Base-by-base conservation (phyloP, 2,329 filamentous ascomycete species). In the Penicillium hordei region DNA sequence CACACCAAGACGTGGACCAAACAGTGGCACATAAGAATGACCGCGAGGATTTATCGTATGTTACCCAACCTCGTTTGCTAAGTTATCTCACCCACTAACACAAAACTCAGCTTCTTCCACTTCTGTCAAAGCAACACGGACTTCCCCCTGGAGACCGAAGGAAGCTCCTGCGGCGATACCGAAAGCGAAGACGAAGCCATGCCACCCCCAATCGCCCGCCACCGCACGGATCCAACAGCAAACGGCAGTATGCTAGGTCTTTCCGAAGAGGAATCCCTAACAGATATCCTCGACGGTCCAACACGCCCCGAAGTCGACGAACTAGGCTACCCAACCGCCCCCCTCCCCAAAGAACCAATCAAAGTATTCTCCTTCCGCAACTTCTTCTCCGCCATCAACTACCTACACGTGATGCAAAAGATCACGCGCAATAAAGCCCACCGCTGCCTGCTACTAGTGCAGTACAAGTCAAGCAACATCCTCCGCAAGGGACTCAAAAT, bases 371-470 rank as follows among this genome's bases (percentile, higher is more conserved):
- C 91, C 13, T 91, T 91, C 76, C 90, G 94, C 67, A 96, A 96
- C 74, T 96, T 97, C 80, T 96, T 96, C 80, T 90, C 91, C 1
- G 86, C 90, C 44, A 97, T 97, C 79, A 97, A 96, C 77, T 93
- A 95, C 75, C 82, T 99, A 21, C 91, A 95, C 63, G 88, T 97
- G 59, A 90, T 99, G 85, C 94, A 99, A 71, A 99, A 99, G 77
- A 89, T 97, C 59, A 97, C 93, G 77, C 95, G 96, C 68, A 85
- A 90, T 76, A 97, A 97, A 77, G 91, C 93, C 1, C 94, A 99
- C 77, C 89, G 94, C 55, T 96, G 96, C 74, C 82, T 99, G 15
- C 83, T 97, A 49, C 86, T 99, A 51, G 93, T 99, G 36, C 90
- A 93, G 70, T 97, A 97, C 82, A 97, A 97, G 77, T 94, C 89